Conservation (phyloP, 2,329 filamentous ascomycete genomes). For the Pseudogymnoascus sp. region DNA sequence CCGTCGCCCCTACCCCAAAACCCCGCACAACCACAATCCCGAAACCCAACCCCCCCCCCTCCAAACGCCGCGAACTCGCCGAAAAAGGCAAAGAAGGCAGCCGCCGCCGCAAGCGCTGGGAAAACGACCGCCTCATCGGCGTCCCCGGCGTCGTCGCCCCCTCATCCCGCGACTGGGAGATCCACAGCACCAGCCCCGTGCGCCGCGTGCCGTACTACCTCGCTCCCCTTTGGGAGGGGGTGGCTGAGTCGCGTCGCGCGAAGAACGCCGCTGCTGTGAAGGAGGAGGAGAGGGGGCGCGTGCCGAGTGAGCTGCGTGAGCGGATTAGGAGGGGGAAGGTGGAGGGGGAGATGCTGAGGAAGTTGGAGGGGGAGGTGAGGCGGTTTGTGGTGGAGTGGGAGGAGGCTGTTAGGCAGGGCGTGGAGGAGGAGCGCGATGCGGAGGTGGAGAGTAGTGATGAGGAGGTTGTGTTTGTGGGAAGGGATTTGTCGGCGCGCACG, state of each 20-base stretch:
- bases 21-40: conserved; percentile 29
- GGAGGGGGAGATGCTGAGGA: conserved; percentile 70
- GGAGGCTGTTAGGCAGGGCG: conserved; percentile 39
- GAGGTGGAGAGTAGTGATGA: conserved; percentile 58
- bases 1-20: conserved; percentile 67
- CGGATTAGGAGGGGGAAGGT: conserved; percentile 71
- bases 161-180: conserved; percentile 70
- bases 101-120: conserved; percentile 79
- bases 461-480: conserved; percentile 83
- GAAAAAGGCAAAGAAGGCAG: conserved; percentile 88
- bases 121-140: conserved; percentile 83
- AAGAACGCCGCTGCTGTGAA: conserved; percentile 13
- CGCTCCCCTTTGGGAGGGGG: conserved; percentile 73
- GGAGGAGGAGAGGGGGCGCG: conserved; percentile 41
- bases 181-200: conserved; percentile 71
- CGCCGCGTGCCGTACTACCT: conserved; percentile 80
- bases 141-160: conserved; percentile 84
- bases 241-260: conserved; percentile 45
- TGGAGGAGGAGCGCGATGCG: conserved; percentile 33
- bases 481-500: conserved; percentile 43
- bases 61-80: conserved; percentile 53
- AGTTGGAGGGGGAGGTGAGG: conserved; percentile 77
- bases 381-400: conserved; percentile 60
- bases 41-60: conserved; percentile 24
- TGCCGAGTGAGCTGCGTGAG: conserved; percentile 72